A percentile compares a stretch with the other conserved stretches of the same genome.
Evolutionary conservation across 2,329 filamentous ascomycete genomes (phyloP).

Genomic region (Lecanicillium sp.): DNA sequence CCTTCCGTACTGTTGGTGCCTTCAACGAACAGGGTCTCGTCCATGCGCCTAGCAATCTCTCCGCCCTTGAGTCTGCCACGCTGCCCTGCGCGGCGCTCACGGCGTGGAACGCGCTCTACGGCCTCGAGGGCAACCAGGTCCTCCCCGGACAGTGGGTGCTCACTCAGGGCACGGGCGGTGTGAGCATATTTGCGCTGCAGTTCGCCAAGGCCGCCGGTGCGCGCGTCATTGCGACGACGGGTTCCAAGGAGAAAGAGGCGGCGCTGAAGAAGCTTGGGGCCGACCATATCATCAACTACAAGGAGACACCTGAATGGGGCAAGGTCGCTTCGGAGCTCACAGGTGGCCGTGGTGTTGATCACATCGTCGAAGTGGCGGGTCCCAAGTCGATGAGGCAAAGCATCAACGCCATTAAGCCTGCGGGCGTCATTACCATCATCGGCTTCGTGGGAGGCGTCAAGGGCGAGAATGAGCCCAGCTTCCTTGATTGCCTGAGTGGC

Average conservation of each 20-base stretch:
- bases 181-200: constrained; percentile 60
- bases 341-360: constrained; percentile 39
- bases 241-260: constrained; percentile 38
- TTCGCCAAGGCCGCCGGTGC: constrained; percentile 46
- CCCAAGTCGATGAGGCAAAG: constrained; percentile 38
- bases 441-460: constrained; percentile 29
- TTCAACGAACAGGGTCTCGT: constrained; percentile 66
- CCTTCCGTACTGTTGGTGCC: constrained; percentile 59
- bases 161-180: constrained; percentile 66
- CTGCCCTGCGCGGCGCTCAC: constrained; percentile 57
- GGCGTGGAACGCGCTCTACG: constrained; percentile 61
- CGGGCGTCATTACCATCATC: constrained; percentile 39
- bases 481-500: constrained; percentile 27
- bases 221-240: constrained; percentile 43
- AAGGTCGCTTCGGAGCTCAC: constrained; percentile 37
- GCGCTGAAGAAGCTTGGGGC: constrained; percentile 41
- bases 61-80: constrained; percentile 47
- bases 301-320: constrained; percentile 40
- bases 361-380: constrained; percentile 44
- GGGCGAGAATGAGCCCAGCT: constrained; percentile 24
- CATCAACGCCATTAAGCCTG: constrained; percentile 38
- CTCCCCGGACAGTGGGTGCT: constrained; percentile 54
- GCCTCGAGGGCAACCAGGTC: constrained; percentile 40
- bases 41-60: constrained; percentile 50
- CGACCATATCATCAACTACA: constrained; percentile 46